Conservation (phyloP, 805 yeast species). For the Myxozyma udenii region DNA sequence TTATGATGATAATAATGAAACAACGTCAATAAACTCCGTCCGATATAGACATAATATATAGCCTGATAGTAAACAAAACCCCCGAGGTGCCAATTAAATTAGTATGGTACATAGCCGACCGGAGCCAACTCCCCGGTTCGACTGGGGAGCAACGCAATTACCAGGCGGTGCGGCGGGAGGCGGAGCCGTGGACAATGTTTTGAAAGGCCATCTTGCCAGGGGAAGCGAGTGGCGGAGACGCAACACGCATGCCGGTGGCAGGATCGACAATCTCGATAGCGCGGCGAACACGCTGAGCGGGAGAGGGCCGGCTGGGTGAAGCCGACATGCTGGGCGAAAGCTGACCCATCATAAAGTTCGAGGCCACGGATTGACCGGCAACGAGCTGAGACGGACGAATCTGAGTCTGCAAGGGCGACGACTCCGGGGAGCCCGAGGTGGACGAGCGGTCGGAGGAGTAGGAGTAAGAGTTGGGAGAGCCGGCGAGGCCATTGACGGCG, state of each 20-base stretch:
- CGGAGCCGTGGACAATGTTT: conserved; percentile 5
- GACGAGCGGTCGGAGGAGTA: conserved; percentile 30
- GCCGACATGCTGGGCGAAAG: conserved; percentile 22
- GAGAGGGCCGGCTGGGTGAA: conserved; percentile 6
- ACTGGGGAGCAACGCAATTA: too few species aligned
- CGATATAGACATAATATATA: too few species aligned
- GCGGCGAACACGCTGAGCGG: conserved; percentile 24
- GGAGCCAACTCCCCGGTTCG: too few species aligned
- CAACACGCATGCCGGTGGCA: conserved; percentile 50
- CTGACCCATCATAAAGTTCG: conserved; percentile 17
- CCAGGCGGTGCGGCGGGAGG: conserved; percentile 21
- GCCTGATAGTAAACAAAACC: too few species aligned
- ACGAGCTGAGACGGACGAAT: conserved; percentile 12
- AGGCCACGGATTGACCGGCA: conserved; percentile 3
- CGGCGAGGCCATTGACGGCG: conserved; percentile 21
- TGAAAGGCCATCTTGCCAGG: conserved; percentile 15
- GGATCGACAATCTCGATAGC: conserved; percentile 53
- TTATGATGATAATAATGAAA: too few species aligned
- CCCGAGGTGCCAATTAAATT: too few species aligned
- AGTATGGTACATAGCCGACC: too few species aligned
- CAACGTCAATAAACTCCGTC: too few species aligned
- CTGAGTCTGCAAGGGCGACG: conserved; percentile 30
- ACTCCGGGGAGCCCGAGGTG: conserved; percentile 31
- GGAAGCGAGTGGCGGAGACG: conserved; percentile 42
- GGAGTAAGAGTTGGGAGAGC: conserved; percentile 25